Evolutionary conservation across 495 filamentous ascomycete genomes (phyloP).

Genomic region (Thozetella sp.): DNA sequence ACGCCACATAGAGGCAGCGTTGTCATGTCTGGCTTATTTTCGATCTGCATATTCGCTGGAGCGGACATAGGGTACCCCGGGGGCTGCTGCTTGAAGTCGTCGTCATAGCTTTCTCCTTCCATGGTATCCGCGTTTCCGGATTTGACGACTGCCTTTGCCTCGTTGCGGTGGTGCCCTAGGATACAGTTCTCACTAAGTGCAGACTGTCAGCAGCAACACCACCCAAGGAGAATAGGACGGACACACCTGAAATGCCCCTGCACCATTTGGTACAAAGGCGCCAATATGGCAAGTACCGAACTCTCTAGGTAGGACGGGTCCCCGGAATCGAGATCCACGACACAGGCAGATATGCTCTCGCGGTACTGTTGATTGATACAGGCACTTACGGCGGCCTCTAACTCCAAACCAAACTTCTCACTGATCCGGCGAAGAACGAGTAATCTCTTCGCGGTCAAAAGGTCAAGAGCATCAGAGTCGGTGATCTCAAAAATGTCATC

Average conservation of each 20-base stretch:
- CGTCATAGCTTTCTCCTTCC: too few relatives aligned
- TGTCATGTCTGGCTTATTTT: too few relatives aligned
- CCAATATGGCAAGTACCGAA: conserved; percentile 5
- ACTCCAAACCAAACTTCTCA: neutral
- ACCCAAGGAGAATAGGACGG: too few relatives aligned
- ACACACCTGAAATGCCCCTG: conserved; percentile 8
- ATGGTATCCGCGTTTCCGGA: too few relatives aligned
- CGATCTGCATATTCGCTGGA: too few relatives aligned
- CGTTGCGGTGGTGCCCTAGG: neutral
- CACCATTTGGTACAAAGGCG: conserved; percentile 9
- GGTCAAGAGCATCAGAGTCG: conserved; percentile 4
- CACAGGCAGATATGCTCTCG: conserved; percentile 1
- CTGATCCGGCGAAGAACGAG: conserved; percentile 6
- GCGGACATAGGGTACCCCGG: too few relatives aligned
- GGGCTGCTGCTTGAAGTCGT: too few relatives aligned
- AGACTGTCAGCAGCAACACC: too few relatives aligned
- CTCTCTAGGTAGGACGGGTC: conserved; percentile 1
- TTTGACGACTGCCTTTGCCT: too few relatives aligned
- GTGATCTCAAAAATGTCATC: neutral
- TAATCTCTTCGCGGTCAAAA: conserved; percentile 8
- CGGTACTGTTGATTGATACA: conserved; percentile 15
- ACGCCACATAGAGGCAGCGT: too few relatives aligned
- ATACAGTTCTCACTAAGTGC: too few relatives aligned
- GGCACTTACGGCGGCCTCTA: conserved; percentile 10
- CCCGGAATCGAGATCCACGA: conserved; percentile 6